A percentile compares a stretch with the other conserved stretches of the same genome.
Evolutionary conservation across 257 asterid genomes (phyloP).

Genomic region (Plantago major): DNA sequence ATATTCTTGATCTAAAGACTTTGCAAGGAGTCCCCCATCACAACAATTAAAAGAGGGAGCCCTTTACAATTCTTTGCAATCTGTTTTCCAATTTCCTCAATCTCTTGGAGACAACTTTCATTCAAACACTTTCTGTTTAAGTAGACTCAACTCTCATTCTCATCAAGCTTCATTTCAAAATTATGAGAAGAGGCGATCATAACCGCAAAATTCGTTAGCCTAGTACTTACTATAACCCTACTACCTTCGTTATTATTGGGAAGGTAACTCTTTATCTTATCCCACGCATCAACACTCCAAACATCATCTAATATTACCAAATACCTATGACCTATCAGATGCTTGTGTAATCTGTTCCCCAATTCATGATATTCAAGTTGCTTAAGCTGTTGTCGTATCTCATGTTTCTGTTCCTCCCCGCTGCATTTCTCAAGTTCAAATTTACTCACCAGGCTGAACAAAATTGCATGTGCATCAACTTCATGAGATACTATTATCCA

Average conservation of each 20-base stretch:
- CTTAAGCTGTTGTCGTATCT: too few relatives aligned
- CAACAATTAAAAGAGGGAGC: slow-evolving; percentile 23
- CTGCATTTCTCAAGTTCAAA: too few relatives aligned
- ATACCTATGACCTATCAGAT: slow-evolving; percentile 3
- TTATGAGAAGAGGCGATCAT: not conserved
- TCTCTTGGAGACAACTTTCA: slow-evolving; percentile 12
- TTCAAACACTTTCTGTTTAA: slow-evolving; percentile 14
- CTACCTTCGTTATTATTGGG: not conserved
- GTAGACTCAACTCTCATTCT: slow-evolving; percentile 16
- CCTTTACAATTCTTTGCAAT: slow-evolving; percentile 21
- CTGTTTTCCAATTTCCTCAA: slow-evolving; percentile 9
- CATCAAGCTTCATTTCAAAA: slow-evolving; percentile 6
- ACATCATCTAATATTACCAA: slow-evolving; percentile 1
- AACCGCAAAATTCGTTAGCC: slow-evolving; percentile 2
- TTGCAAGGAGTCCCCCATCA: slow-evolving; percentile 18
- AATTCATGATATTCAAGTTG: too few relatives aligned
- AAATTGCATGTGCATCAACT: too few relatives aligned
- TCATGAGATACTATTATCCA: slow-evolving; percentile 26
- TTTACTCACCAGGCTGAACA: too few relatives aligned
- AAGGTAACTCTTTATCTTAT: not conserved
- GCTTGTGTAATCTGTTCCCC: not conserved
- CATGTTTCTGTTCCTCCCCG: too few relatives aligned
- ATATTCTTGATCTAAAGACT: too few relatives aligned
- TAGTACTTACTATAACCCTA: slow-evolving; percentile 12
- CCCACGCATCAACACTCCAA: slow-evolving; percentile 4